A percentile compares a stretch with the other conserved stretches of the same genome.
Conservation (phyloP, 352 stramenopile genomes). For the Phytophthora foliorum region DNA sequence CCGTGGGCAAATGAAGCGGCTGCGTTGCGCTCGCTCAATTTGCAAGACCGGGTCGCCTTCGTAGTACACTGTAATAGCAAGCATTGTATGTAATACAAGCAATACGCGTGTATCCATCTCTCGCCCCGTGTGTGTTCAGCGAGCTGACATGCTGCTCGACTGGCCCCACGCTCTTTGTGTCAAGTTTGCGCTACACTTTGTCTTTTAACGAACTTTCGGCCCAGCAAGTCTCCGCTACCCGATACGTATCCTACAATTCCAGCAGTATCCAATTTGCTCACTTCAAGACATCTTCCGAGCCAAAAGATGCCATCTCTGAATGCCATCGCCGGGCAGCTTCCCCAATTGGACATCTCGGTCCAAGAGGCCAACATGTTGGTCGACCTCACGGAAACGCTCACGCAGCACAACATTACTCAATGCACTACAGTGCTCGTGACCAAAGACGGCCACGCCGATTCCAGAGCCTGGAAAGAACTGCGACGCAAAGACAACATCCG, state of each 20-base stretch:
- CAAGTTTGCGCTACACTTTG: conserved; percentile 8
- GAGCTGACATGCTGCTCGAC: conserved; percentile 6
- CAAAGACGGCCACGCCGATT: conserved; percentile 31
- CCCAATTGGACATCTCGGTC: conserved; percentile 17
- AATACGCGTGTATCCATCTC: conserved; percentile 5
- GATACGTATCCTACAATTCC: no score
- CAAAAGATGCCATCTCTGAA: conserved; percentile 24
- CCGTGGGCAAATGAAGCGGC: conserved; percentile 11
- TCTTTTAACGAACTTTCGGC: conserved; percentile 26
- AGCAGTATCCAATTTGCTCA: conserved; percentile 33
- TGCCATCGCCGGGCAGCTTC: conserved; percentile 14
- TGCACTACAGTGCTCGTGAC: conserved; percentile 29
- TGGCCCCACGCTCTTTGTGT: conserved; percentile 15
- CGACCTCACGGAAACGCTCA: conserved; percentile 33
- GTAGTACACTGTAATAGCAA: no score
- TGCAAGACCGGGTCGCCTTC: conserved; percentile 13
- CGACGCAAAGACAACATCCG: conserved; percentile 30
- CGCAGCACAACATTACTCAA: conserved; percentile 41
- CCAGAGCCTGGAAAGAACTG: conserved; percentile 38
- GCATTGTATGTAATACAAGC: no score
- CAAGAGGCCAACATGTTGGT: conserved; percentile 33
- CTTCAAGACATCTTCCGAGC: conserved; percentile 7
- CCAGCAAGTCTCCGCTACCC: background rate
- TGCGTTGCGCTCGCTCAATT: conserved; percentile 4
- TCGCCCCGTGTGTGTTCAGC: conserved; percentile 14